phyloP scores from a whole-genome alignment of 805 yeast species.

The Saccharomycopsis sp. region DNA sequence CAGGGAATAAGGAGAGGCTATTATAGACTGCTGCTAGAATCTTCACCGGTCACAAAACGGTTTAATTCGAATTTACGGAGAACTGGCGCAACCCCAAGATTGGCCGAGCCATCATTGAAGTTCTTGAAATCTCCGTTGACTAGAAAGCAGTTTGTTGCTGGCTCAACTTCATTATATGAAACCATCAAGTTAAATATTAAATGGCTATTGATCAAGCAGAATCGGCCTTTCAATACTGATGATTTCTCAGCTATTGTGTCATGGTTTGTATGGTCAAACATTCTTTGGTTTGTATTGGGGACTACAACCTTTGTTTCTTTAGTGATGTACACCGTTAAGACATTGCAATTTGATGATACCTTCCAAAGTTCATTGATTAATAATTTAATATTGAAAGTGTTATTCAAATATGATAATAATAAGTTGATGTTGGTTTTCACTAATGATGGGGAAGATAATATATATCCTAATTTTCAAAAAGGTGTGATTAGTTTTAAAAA shows the following conservation, averaged over 20 bases:
- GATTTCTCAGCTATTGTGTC: constrained; percentile 86
- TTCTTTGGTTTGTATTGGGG: constrained; percentile 68
- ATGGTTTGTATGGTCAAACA: constrained; percentile 88
- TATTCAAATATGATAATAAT: constrained; percentile 17
- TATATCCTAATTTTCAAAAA: constrained; percentile 17
- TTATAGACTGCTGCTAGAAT: too few relatives aligned
- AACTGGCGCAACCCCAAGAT: too few relatives aligned
- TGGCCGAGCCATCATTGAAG: too few relatives aligned
- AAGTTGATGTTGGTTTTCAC: constrained; percentile 9
- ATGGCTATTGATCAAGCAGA: constrained; percentile 71
- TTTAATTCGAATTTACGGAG: too few relatives aligned
- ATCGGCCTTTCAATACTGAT: constrained; percentile 85
- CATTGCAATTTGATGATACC: constrained; percentile 4
- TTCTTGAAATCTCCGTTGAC: too few relatives aligned
- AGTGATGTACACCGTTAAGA: constrained; percentile 67
- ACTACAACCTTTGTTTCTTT: constrained; percentile 90
- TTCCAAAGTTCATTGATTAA: constrained; percentile 10
- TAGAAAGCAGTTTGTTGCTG: constrained; percentile 17
- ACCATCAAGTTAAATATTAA: constrained; percentile 34
- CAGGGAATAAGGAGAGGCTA: too few relatives aligned
- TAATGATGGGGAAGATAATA: constrained; percentile 10
- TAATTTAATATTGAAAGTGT: constrained; percentile 8
- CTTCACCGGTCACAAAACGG: too few relatives aligned
- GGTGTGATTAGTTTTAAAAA: constrained; percentile 18
- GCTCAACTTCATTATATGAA: constrained; percentile 14